Evolutionary conservation across 1,284 basidiomycete genomes (phyloP), one percentile per base, ranked within the genome.

Genomic region (Ceratobasidium sp.): DNA sequence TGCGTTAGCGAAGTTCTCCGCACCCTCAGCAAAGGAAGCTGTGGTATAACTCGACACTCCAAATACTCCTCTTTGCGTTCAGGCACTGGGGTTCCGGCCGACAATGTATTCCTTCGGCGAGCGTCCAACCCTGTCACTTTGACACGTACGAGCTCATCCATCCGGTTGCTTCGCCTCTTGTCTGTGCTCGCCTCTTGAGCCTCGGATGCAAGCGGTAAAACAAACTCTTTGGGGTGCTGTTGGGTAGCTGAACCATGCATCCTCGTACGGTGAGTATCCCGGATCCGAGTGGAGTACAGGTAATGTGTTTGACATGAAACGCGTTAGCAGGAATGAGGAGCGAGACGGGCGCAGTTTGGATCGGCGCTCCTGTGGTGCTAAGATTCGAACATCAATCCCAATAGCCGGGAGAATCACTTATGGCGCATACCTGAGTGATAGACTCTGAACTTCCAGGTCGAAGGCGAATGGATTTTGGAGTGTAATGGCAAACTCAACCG

Each of bases 381-480:
- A 15, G 45, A 69, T 67, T 31, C 13, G 29, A 52, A 69, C 22
- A 58, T 72, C 52, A 35, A 55, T 6, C 32, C 27, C 45, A 60
- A 13, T 60, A 38, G 70, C 50, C 29, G 45, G 17, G 27, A 10
- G 32, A 50, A 4, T 40, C 20, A 31, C 17, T 20, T 34, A 35
- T 38, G 20, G 2, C 45, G 76, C 80, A 73, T 74, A 94, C 94
- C 93, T 91, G 8, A 98, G 81, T 10, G 87, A 85, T 34, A 98
- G 76, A 72, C 86, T 88, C 71, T 92, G 87, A 29, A 98, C 78
- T 71, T 97, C 93, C 10, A 99, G 82, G 70, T 95, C 92, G 77
- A 98, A 94, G 0, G 91, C 85, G 75, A 92, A 96, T 0, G 94
- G 92, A 76, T 99, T 99, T 70, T 88, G 86, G n/a, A 99, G 79